Percentiles rank a stretch among this genome's conserved stretches.
Conservation (phyloP, 2,329 filamentous ascomycete species). For the Dactylonectria macrodidyma region DNA sequence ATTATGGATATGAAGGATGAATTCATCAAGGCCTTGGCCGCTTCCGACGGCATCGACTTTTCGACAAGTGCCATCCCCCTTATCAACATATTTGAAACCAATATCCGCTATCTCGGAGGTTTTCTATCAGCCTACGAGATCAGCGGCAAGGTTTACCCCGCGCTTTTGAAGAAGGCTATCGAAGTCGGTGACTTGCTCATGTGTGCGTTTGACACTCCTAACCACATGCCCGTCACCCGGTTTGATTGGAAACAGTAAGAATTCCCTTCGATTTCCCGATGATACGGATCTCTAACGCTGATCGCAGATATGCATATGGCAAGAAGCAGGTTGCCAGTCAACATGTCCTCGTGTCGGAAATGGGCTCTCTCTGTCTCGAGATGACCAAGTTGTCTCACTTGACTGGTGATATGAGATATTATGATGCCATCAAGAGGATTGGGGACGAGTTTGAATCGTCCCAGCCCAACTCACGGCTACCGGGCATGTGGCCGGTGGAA, state of each 20-base stretch:
- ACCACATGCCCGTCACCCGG: constrained; percentile 68
- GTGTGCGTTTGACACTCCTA: constrained; percentile 76
- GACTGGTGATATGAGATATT: constrained; percentile 72
- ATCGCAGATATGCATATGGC: constrained; percentile 42
- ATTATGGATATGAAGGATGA: constrained; percentile 77
- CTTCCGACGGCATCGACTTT: constrained; percentile 72
- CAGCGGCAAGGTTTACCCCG: constrained; percentile 62
- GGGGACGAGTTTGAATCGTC: constrained; percentile 67
- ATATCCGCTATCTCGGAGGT: constrained; percentile 77
- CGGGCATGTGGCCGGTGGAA: constrained; percentile 74
- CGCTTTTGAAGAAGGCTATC: constrained; percentile 71
- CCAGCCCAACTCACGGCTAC: constrained; percentile 69
- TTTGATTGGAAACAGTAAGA: constrained; percentile 48
- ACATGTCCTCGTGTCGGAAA: constrained; percentile 45
- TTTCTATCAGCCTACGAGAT: constrained; percentile 77
- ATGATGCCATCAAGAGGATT: constrained; percentile 73
- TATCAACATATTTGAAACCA: constrained; percentile 78
- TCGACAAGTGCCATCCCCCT: constrained; percentile 59
- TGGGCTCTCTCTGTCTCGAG: constrained; percentile 72
- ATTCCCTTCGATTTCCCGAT: not conserved
- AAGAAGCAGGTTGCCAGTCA: constrained; percentile 41
- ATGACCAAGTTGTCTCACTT: constrained; percentile 76
- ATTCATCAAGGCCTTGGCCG: constrained; percentile 73
- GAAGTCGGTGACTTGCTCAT: constrained; percentile 75
- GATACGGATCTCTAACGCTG: constrained; percentile 27